A percentile compares a stretch with the other conserved stretches of the same genome.
Evolutionary conservation across 352 stramenopile species (phyloP).

Genomic region (Thalassiosira hispida): DNA sequence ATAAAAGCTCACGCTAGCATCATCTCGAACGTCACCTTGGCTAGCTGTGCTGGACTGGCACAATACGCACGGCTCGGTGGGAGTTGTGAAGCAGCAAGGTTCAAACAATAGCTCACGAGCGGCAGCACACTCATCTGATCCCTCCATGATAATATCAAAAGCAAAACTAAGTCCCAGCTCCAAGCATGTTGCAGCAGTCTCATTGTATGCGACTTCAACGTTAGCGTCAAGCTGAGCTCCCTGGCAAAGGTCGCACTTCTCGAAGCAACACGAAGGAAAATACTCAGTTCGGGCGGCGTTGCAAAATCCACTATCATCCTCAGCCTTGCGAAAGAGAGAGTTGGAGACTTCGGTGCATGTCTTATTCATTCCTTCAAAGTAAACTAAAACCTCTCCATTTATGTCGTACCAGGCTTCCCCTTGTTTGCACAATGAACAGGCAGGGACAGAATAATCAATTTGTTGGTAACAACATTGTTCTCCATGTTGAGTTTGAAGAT

Average conservation of each 20-base stretch:
- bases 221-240: conserved; percentile 56
- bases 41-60: conserved; percentile 30
- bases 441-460: conserved; percentile 57
- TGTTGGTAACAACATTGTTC: conserved; percentile 56
- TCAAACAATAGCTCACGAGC: conserved; percentile 49
- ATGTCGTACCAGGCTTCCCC: conserved; percentile 61
- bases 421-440: conserved; percentile 62
- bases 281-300: conserved; percentile 41
- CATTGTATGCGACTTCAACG: conserved; percentile 61
- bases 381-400: conserved; percentile 47
- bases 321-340: conserved; percentile 58
- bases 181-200: conserved; percentile 50
- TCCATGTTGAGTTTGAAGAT: conserved; percentile 37
- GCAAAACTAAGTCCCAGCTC: conserved; percentile 54
- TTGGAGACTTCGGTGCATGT: conserved; percentile 64
- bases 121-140: conserved; percentile 54
- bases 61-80: conserved; percentile 54
- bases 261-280: conserved; percentile 61
- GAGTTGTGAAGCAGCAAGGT: conserved; percentile 56
- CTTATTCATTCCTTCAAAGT: conserved; percentile 48
- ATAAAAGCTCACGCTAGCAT: conserved; percentile 57
- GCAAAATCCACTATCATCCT: conserved; percentile 59
- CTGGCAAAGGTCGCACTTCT: conserved; percentile 59
- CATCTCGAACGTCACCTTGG: conserved; percentile 52
- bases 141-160: conserved; percentile 50